Conservation (phyloP, 2,329 filamentous ascomycete species). For the Penicillium sp. region DNA sequence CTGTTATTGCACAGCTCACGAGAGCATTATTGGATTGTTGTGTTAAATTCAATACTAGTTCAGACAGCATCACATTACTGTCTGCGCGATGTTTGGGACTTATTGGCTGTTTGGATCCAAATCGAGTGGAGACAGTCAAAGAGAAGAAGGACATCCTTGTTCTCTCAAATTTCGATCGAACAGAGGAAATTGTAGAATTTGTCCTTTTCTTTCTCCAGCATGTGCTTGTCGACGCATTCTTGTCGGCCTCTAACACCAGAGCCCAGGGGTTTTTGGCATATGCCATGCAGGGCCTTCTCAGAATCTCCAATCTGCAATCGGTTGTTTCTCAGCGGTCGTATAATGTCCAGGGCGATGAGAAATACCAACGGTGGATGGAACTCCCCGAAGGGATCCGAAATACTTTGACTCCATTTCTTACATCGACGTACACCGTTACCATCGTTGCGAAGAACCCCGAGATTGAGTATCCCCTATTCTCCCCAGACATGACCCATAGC, state of each 20-base stretch:
- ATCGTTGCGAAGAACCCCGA: slow-evolving; percentile 56
- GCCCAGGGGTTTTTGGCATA: slow-evolving; percentile 91
- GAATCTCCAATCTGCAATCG: slow-evolving; percentile 70
- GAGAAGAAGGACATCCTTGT: slow-evolving; percentile 83
- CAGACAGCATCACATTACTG: slow-evolving; percentile 67
- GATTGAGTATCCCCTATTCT: slow-evolving; percentile 77
- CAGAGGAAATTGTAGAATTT: slow-evolving; percentile 80
- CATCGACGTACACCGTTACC: slow-evolving; percentile 75
- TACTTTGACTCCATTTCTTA: slow-evolving; percentile 83
- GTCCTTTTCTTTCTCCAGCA: slow-evolving; percentile 81
- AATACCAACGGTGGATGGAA: slow-evolving; percentile 72
- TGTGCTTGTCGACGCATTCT: slow-evolving; percentile 85
- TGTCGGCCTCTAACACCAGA: slow-evolving; percentile 83
- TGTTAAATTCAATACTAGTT: slow-evolving; percentile 71
- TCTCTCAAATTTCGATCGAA: slow-evolving; percentile 77
- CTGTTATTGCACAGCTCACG: slow-evolving; percentile 68
- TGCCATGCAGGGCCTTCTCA: slow-evolving; percentile 88
- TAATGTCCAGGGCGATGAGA: slow-evolving; percentile 57
- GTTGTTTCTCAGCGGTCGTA: slow-evolving; percentile 54
- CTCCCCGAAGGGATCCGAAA: slow-evolving; percentile 77
- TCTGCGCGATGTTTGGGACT: slow-evolving; percentile 83
- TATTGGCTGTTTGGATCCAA: slow-evolving; percentile 88
- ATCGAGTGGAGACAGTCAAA: slow-evolving; percentile 76
- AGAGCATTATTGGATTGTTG: slow-evolving; percentile 82
- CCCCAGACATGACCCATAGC: slow-evolving; percentile 65